Conservation (phyloP, 169 alveolate species). For the Plasmodium chabaudi region DNA sequence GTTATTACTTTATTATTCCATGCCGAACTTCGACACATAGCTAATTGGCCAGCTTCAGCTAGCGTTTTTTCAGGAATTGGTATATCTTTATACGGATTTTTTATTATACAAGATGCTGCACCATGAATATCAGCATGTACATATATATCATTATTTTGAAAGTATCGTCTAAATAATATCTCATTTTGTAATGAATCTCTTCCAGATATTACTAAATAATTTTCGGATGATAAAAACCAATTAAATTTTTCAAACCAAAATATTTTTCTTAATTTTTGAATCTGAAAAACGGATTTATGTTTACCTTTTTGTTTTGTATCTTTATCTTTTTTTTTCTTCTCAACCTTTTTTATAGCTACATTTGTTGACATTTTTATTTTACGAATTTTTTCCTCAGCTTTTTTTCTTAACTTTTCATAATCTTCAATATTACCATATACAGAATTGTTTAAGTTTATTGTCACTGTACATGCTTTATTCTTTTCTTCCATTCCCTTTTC, state of each 20-base stretch:
- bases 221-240: slow-evolving; percentile 96
- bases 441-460: slow-evolving; percentile 83
- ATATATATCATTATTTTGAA: slow-evolving; percentile 93
- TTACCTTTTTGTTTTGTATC: slow-evolving; percentile 77
- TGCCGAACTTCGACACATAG: slow-evolving; percentile 94
- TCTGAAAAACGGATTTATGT: slow-evolving; percentile 53
- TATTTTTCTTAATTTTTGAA: slow-evolving; percentile 88
- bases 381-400: slow-evolving; percentile 88
- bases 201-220: slow-evolving; percentile 87
- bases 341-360: slow-evolving; percentile 92
- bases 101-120: slow-evolving; percentile 96
- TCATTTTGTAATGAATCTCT: slow-evolving; percentile 97
- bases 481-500: slow-evolving; percentile 5
- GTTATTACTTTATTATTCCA: slow-evolving; percentile 94
- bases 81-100: slow-evolving; percentile 89
- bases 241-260: slow-evolving; percentile 98
- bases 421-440: slow-evolving; percentile 91
- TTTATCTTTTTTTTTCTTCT: slow-evolving; percentile 88
- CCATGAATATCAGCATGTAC: slow-evolving; percentile 98
- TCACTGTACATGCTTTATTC: slow-evolving; percentile 71
- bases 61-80: slow-evolving; percentile 88
- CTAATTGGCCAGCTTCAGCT: slow-evolving; percentile 89
- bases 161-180: slow-evolving; percentile 93
- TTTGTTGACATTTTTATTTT: slow-evolving; percentile 92
- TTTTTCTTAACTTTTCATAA: slow-evolving; percentile 90